Conservation (phyloP, 352 stramenopile species). For the Poterioochromonas sp. region DNA sequence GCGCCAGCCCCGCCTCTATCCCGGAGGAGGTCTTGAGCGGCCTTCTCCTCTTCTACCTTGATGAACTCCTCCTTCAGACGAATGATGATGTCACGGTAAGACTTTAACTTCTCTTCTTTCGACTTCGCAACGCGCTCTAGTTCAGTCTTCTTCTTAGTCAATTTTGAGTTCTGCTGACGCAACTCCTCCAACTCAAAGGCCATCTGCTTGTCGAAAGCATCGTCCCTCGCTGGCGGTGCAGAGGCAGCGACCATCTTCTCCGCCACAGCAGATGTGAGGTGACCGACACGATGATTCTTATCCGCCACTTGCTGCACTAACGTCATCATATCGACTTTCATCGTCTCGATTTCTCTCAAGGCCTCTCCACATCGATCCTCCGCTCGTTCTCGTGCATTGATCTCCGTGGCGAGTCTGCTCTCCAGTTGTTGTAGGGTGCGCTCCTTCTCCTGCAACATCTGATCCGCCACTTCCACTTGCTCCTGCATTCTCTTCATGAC, state of each 20-base stretch:
- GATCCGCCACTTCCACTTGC: conserved; percentile 58
- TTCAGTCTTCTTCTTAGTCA: not conserved
- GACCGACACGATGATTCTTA: not conserved
- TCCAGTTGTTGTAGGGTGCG: conserved; percentile 51
- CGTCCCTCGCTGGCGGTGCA: not conserved
- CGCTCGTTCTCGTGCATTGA: conserved; percentile 58
- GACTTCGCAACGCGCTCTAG: conserved; percentile 3
- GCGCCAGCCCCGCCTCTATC: too few relatives aligned
- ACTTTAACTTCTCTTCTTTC: conserved; percentile 26
- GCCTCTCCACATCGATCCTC: conserved; percentile 65
- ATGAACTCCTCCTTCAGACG: conserved; percentile 75
- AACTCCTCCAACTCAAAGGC: not conserved
- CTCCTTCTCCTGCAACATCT: conserved; percentile 42
- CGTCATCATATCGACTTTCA: conserved; percentile 49
- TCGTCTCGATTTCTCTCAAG: conserved; percentile 61
- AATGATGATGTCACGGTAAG: conserved; percentile 59
- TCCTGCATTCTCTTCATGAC: conserved; percentile 52
- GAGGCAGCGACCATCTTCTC: too few relatives aligned
- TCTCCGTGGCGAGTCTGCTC: conserved; percentile 47
- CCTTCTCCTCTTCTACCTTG: conserved; percentile 64
- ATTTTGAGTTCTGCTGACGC: not conserved
- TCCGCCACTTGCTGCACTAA: conserved; percentile 46
- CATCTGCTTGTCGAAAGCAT: not conserved
- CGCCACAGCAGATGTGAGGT: conserved; percentile 46
- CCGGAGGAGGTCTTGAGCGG: conserved; percentile 45